Base-by-base conservation (phyloP, 306 rosid species). In the Hippophae tibetana region DNA sequence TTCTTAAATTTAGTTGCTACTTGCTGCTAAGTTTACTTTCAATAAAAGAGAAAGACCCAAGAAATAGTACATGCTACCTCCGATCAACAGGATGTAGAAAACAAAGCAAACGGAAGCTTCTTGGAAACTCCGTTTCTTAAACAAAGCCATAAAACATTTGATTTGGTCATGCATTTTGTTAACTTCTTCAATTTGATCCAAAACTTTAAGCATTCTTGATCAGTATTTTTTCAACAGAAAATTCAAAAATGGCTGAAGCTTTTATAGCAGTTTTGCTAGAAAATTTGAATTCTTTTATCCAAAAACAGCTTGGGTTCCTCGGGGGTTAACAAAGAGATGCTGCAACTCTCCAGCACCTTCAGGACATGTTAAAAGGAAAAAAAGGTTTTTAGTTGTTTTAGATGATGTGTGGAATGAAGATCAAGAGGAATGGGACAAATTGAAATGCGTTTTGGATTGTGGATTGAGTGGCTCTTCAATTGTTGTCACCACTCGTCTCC, bases 401-500 rank as follows among this genome's bases (percentile, higher is more conserved):
- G 84, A 82, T 47, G 84, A 76, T 12, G 71, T 82, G 6, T 78
- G 84, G 78, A 72, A 76, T 41, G 77, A 76, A 1, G 10, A 66
- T 8, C 70, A 57, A 14, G 66, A 60, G 1, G 54, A 69, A 10
- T 79, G 82, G 81, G 60, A 44, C 8, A 9, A 44, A 41, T 13
- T 82, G 66, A 79, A 47, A 38, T 18, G 13, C 31, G 41, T 54
- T 1, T 31, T 82, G 70, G 50, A 18, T 2, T 73, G 72, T 58
- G 82, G 78, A 3, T 54, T 69, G 4, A 56, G 46, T 7, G 82
- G 84, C 9, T 31, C 74, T 62, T 67, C 74, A 6, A 12, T 76
- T 45, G n/a, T 79, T 43, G 72, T 82, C 23, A 71, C 82, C 6
- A 76, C 80, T 5, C 72, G 73, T 44, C 66, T 56, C 27, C 0